These are phyloP conservation scores for Bryoerythrophyllum caledonicum DNA, from an alignment of 225 moss, liverwort and hornwort species.

Conservation along the genomic window DNA sequence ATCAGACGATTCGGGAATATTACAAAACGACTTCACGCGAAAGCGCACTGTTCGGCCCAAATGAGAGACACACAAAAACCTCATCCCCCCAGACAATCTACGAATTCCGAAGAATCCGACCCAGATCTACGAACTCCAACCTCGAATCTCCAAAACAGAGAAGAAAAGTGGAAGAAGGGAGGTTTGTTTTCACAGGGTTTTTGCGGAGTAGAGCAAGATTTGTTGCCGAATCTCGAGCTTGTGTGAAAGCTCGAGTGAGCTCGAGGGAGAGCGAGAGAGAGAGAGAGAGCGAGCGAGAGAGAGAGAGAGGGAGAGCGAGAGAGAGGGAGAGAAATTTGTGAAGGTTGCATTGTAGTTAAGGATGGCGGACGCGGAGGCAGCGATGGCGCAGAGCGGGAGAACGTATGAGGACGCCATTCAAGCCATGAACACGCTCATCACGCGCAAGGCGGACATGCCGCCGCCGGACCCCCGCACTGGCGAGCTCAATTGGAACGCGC, in stretches of 20 bases:
- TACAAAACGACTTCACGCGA: neutral
- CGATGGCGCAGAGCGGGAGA: conserved; percentile 19
- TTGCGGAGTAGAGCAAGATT: neutral
- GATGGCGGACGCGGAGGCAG: conserved; percentile 40
- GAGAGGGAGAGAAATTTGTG: neutral
- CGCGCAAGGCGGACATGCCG: conserved; percentile 32
- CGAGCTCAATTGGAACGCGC: conserved; percentile 43
- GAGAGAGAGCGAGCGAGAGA: neutral
- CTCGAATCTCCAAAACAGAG: neutral
- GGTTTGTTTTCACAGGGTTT: neutral
- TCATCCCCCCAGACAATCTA: conserved; percentile 2
- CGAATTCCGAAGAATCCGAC: accelerated
- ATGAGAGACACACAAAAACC: neutral
- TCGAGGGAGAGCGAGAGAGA: too few relatives aligned
- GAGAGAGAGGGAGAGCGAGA: neutral
- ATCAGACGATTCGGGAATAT: neutral
- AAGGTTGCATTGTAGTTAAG: neutral
- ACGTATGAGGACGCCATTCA: conserved; percentile 74
- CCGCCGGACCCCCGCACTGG: conserved; percentile 24
- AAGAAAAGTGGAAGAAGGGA: neutral
- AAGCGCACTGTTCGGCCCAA: neutral
- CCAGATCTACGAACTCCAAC: neutral
- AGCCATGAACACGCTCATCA: conserved; percentile 64
- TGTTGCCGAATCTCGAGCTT: too few relatives aligned
- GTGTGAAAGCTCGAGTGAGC: too few relatives aligned